Conservation (phyloP, 495 filamentous ascomycete genomes). For the Bacidia rubella region DNA sequence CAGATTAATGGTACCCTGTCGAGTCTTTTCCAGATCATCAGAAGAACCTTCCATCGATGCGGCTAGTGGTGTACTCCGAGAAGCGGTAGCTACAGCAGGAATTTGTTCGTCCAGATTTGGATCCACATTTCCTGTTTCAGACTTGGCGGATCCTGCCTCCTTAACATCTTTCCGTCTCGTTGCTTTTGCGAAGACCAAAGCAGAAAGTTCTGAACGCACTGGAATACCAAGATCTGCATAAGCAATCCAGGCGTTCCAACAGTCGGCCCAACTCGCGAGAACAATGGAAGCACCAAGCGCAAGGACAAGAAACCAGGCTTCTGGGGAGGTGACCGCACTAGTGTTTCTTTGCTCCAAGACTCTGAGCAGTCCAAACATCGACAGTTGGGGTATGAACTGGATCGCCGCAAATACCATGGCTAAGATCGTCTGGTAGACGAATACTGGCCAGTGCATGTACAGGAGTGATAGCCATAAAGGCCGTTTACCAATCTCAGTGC, state of each 20-base stretch:
- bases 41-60: not conserved
- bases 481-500: not conserved
- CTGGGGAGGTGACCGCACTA: not conserved
- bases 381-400: not conserved
- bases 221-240: not conserved
- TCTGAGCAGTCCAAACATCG: not conserved
- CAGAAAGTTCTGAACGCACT: not conserved
- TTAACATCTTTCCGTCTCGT: not conserved
- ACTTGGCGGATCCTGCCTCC: not conserved
- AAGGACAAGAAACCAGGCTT: not conserved
- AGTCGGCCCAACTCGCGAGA: not conserved
- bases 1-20: not conserved
- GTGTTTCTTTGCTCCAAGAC: not conserved
- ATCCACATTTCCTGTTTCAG: not conserved
- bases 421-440: not conserved
- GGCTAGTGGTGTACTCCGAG: not conserved
- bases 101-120: not conserved
- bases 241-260: not conserved
- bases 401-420: not conserved
- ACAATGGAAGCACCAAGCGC: not conserved
- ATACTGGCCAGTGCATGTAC: not conserved
- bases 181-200: not conserved
- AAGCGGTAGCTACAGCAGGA: not conserved
- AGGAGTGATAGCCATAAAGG: not conserved
- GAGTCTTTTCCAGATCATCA: not conserved